Conservation (phyloP, 345 rosid genomes). For the Zanthoxylum bungeanum region DNA sequence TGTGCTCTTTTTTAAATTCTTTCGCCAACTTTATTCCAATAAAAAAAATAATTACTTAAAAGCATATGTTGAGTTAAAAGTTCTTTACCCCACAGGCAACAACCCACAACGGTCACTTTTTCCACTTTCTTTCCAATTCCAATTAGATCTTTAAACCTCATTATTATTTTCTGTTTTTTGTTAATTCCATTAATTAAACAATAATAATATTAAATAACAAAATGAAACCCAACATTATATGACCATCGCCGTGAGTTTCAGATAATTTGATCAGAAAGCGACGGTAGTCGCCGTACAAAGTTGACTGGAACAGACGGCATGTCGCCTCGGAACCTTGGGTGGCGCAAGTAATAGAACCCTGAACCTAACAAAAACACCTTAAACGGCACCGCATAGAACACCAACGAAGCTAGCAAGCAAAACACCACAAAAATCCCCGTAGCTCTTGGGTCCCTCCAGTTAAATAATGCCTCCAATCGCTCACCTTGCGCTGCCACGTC, state of each 20-base stretch:
- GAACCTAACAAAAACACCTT: conserved; percentile 53
- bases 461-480: conserved; percentile 68
- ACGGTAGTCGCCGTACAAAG: conserved; percentile 84
- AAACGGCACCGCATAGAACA: conserved; percentile 72
- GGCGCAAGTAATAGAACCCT: conserved; percentile 74
- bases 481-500: conserved; percentile 90
- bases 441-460: conserved; percentile 90
- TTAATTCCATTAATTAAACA: background rate
- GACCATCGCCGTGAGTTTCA: conserved; percentile 14
- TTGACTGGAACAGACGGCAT: conserved; percentile 74
- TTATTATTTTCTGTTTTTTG: background rate
- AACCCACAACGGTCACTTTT: conserved; percentile 19
- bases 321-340: conserved; percentile 83
- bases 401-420: conserved; percentile 60
- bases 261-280: conserved; percentile 75
- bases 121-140: background rate
- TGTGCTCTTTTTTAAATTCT: background rate
- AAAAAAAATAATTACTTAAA: background rate
- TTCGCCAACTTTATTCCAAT: background rate
- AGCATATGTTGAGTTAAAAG: background rate
- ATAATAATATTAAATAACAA: background rate
- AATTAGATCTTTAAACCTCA: background rate
- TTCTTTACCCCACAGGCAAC: conserved; percentile 6
- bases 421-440: conserved; percentile 70
- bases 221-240: background rate